phyloP scores from a whole-genome alignment of 2,329 filamentous ascomycete species.

The Fragosphaeria purpurea region DNA sequence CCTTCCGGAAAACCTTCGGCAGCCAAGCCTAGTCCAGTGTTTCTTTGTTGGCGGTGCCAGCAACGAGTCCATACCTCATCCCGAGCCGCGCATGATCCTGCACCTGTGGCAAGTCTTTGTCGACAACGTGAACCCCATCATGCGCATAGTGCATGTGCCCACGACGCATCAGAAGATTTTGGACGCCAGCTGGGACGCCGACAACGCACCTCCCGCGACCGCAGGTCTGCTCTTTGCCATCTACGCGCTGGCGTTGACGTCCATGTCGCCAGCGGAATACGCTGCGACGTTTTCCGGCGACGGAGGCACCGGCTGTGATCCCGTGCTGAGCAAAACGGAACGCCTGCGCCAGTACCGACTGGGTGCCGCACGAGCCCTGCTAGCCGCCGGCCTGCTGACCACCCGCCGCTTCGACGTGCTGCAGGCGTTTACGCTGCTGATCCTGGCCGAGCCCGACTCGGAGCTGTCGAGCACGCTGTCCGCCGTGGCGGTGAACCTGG shows the following conservation, averaged over 20 bases:
- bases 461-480: slow-evolving; percentile 18
- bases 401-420: slow-evolving; percentile 21
- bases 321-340: not conserved
- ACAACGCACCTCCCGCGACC: slow-evolving; percentile 10
- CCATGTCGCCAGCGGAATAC: slow-evolving; percentile 10
- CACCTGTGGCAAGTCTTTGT: slow-evolving; percentile 24
- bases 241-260: slow-evolving; percentile 18
- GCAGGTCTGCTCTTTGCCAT: slow-evolving; percentile 20
- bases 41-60: too few relatives aligned
- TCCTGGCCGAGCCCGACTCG: slow-evolving; percentile 20
- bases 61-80: slow-evolving; percentile 12
- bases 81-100: slow-evolving; percentile 21
- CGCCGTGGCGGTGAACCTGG: slow-evolving; percentile 14
- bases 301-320: not conserved
- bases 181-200: slow-evolving; percentile 19
- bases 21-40: too few relatives aligned
- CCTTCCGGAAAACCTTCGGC: not conserved
- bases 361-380: slow-evolving; percentile 17
- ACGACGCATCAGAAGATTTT: slow-evolving; percentile 21
- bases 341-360: slow-evolving; percentile 17
- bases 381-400: slow-evolving; percentile 17
- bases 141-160: slow-evolving; percentile 23
- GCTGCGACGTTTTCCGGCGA: slow-evolving; percentile 10
- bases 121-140: slow-evolving; percentile 22
- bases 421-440: slow-evolving; percentile 20